Evolutionary conservation across 371 early-diverging fungal species (phyloP), one percentile per base, ranked within the genome.

Genomic region (Mortierella sp.): DNA sequence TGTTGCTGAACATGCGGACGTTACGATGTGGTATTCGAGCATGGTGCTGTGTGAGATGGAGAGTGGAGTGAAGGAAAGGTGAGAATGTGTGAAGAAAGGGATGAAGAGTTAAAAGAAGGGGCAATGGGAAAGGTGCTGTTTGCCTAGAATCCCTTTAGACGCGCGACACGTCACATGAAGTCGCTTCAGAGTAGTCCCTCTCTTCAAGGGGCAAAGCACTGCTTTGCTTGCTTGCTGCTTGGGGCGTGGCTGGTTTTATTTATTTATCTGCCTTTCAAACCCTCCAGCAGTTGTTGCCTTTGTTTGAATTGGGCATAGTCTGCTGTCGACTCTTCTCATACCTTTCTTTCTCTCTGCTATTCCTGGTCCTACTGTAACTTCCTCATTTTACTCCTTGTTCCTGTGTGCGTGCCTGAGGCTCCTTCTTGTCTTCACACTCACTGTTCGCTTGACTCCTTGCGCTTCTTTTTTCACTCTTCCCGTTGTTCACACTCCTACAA

Each of bases 11-110:
- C 42, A 31, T 11, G 31, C 2, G 31, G 42, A 42, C 75, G 42
- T 57, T 84, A 84, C 85, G 48, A 84, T 84, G 68, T 81, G 85
- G 63, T 76, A 84, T 73, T 84, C 85, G 71, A 84, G 50, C 85
- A 84, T 84, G 55, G 42, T 73, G n/a, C 19, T 21, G 42, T 73
- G 31, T 55, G 55, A 21, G 55, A 26, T 14, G 16, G 73, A 8
- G 34, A 28, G 50, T 26, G 24, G 45, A 73, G 7, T 28, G 65
- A 45, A 13, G 48, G 75, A 21, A 34, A 11, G 74, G 16, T 57
- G 24, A 45, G 65, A 31, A 44, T 21, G 34, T 3, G 16, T n/a
- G 73, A 38, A 7, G 63, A 48, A 55, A 24, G 65, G 55, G 14
- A 50, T n/a, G 74, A 44, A 26, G 47, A 44, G 42, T 16, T 11